A percentile compares a stretch with the other conserved stretches of the same genome.
These are phyloP conservation scores for Phalaenopsis equestris DNA, from an alignment of 106 monocot species.

Conservation along the genomic window DNA sequence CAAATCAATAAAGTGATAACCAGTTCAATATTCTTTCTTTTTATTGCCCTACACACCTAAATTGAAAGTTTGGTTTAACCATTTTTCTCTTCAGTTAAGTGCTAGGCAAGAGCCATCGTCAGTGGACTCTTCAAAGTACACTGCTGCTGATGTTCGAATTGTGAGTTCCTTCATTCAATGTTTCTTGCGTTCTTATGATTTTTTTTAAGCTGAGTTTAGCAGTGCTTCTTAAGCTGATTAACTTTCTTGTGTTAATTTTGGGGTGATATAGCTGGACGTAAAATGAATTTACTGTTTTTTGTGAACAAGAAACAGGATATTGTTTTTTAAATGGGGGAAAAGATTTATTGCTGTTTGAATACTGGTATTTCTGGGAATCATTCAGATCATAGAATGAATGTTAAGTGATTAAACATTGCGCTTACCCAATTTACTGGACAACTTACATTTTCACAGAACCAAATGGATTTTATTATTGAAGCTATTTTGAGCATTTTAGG, in stretches of 20 bases:
- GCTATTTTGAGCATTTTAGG: background rate
- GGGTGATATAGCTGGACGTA: background rate
- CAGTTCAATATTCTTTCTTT: background rate
- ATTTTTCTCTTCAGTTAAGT: slow-evolving; percentile 31
- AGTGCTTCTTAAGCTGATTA: background rate
- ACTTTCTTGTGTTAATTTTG: background rate
- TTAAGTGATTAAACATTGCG: background rate
- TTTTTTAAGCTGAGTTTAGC: background rate
- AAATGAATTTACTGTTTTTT: background rate
- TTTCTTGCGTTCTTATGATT: background rate
- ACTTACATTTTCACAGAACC: background rate
- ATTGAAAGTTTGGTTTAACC: background rate
- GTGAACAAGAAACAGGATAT: background rate
- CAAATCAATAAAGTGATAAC: background rate
- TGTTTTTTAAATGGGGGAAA: background rate
- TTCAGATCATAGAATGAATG: background rate
- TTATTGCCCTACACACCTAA: background rate
- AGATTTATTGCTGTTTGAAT: background rate
- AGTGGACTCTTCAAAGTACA: slow-evolving; percentile 60
- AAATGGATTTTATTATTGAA: background rate
- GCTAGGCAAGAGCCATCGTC: slow-evolving; percentile 44
- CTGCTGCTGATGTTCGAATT: slow-evolving; percentile 80
- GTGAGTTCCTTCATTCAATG: slow-evolving; percentile 5
- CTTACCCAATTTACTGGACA: background rate
- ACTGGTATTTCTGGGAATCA: background rate